Conservation (phyloP, 2,329 filamentous ascomycete species). For the Tolypocladium inflatum region DNA sequence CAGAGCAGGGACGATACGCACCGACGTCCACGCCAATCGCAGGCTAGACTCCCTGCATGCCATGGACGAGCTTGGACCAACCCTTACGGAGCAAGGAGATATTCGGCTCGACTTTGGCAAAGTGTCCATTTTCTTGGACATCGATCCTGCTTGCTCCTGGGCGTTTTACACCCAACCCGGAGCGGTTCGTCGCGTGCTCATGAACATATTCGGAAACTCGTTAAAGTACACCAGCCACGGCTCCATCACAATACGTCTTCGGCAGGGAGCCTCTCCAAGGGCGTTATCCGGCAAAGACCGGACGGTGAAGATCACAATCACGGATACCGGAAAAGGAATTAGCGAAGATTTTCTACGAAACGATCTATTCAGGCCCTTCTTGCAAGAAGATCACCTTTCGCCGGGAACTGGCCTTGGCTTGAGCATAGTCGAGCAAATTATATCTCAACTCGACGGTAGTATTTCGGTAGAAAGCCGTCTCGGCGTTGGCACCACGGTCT, state of each 20-base stretch:
- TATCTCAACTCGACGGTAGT: conserved; percentile 46
- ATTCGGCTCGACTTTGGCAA: conserved; percentile 9
- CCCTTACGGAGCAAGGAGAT: not conserved
- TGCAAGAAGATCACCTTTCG: conserved; percentile 51
- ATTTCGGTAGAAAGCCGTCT: conserved; percentile 44
- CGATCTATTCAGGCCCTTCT: conserved; percentile 53
- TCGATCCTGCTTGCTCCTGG: conserved; percentile 39
- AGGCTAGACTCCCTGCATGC: conserved; percentile 32
- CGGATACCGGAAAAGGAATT: conserved; percentile 59
- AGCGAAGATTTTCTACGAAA: conserved; percentile 50
- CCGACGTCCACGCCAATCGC: conserved; percentile 9
- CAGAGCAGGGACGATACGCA: conserved; percentile 2
- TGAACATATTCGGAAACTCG: conserved; percentile 55
- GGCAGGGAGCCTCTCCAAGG: conserved; percentile 7
- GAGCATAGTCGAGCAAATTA: conserved; percentile 52
- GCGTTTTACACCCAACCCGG: conserved; percentile 45
- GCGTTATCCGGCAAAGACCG: conserved; percentile 1
- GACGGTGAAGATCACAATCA: conserved; percentile 34
- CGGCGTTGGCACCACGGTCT: conserved; percentile 25
- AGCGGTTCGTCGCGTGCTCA: conserved; percentile 41
- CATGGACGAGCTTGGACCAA: conserved; percentile 10
- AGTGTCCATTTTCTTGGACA: conserved; percentile 17
- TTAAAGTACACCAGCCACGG: conserved; percentile 46
- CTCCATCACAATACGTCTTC: conserved; percentile 18
- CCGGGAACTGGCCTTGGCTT: conserved; percentile 56